Base-by-base conservation (phyloP, 352 stramenopile species). In the Globisporangium mamillatum region DNA sequence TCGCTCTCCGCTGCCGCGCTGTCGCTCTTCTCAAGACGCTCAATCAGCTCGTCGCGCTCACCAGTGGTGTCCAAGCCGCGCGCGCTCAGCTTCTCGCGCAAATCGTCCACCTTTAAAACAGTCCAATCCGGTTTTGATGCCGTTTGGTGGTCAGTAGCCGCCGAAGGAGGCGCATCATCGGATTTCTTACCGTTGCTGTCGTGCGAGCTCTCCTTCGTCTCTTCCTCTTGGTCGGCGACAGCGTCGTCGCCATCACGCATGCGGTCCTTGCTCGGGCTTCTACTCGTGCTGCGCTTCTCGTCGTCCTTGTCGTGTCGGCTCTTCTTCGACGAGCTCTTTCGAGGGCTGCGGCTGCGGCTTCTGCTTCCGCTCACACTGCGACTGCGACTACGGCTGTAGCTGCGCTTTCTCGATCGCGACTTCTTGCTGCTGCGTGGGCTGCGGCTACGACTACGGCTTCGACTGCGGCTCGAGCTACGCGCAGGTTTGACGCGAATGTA, bases 401-500 rank as follows among this genome's bases (percentile, higher is more conserved):
- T 75, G 7, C 81, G 72, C 52, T 66, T 63, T 44, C n/a, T 67
- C 63, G 41, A 18, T 24, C 67, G 18, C 53, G 63, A 50, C 68
- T 76, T 10, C 48, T 68, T 60, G 63, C 77, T 84, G 22, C 75
- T 71, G 29, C 70, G 81, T 9, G 29, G 69, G 36, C 44, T 52
- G 7, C 73, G 75, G 29, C 71, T 82, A 32, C 66, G 69, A 36
- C 44, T 52, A 12, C 73, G 75, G 25, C 71, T 82, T 32, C 65
- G 70, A 55, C 81, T 87, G 10, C 69, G 71, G 22, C 75, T 82
- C 24, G 67, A 59, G 3, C 55, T 65, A 29, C 77, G 68, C 1
- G 69, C 64, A 24, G 68, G n/a, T 9, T 76, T 79, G 24, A 91
- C 80, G 20, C 82, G 80, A 32, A 92, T 82, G 71, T 74, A 82